Evolutionary conservation across 495 filamentous ascomycete genomes (phyloP).

Genomic region (Neurospora discreta): DNA sequence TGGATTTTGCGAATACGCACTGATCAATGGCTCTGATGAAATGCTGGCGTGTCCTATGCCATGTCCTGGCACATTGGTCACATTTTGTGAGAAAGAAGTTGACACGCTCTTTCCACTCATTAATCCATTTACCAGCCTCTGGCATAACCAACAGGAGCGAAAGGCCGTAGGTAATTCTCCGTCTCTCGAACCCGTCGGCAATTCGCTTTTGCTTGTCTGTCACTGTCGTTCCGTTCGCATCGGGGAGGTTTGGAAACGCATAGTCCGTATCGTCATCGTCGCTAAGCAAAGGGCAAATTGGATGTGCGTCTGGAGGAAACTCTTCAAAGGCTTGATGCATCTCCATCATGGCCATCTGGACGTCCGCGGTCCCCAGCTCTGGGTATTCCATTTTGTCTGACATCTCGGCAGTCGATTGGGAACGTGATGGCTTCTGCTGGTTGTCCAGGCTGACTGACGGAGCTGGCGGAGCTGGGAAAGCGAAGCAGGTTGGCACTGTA

Average conservation of each 20-base stretch:
- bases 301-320: slow-evolving; percentile 22
- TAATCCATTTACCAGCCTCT: slow-evolving; percentile 46
- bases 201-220: slow-evolving; percentile 31
- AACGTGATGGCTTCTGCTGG: neutral
- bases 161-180: slow-evolving; percentile 47
- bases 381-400: slow-evolving; percentile 1
- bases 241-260: slow-evolving; percentile 34
- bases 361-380: neutral
- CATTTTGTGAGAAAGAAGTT: slow-evolving; percentile 49
- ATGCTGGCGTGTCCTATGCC: slow-evolving; percentile 48
- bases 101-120: slow-evolving; percentile 42
- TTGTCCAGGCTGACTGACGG: neutral
- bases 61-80: slow-evolving; percentile 68
- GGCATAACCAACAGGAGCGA: slow-evolving; percentile 60
- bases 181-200: slow-evolving; percentile 38
- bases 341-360: slow-evolving; percentile 13
- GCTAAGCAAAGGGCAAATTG: slow-evolving; percentile 33
- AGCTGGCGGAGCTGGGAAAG: neutral
- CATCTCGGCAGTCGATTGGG: slow-evolving; percentile 10
- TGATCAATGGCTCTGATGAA: slow-evolving; percentile 34
- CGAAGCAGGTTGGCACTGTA: neutral
- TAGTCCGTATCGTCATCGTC: slow-evolving; percentile 40
- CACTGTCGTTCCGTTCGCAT: slow-evolving; percentile 17
- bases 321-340: slow-evolving; percentile 21
- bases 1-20: neutral